Percentiles rank a stretch among this genome's conserved stretches.
These are phyloP conservation scores for Saccharomycopsis synnaedendra DNA, from an alignment of 805 yeast species.

Conservation along the genomic window DNA sequence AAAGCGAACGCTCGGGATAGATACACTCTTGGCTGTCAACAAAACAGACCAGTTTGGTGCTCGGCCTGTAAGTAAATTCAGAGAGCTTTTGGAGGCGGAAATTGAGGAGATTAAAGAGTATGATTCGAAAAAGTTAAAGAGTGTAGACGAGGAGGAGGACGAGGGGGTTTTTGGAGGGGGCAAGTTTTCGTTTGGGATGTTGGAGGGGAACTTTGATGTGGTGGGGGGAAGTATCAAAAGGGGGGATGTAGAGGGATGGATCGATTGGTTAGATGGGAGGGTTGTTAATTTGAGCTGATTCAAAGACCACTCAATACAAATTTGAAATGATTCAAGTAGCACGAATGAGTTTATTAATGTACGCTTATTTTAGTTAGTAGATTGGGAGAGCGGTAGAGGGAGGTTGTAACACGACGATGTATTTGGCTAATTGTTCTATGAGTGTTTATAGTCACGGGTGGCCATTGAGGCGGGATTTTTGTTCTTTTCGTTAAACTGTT, in stretches of 20 bases:
- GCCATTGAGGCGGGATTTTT: too few relatives aligned
- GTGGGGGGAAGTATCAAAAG: constrained; percentile 62
- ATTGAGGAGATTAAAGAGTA: constrained; percentile 31
- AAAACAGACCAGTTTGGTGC: constrained; percentile 80
- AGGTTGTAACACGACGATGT: too few relatives aligned
- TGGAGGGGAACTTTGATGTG: constrained; percentile 67
- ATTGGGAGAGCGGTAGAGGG: too few relatives aligned
- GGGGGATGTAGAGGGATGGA: constrained; percentile 47
- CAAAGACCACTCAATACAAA: too few relatives aligned
- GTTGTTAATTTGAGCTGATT: constrained; percentile 38
- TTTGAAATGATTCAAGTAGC: too few relatives aligned
- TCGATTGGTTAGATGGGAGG: constrained; percentile 68
- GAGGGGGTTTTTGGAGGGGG: constrained; percentile 29
- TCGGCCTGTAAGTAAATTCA: constrained; percentile 54
- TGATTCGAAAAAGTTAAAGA: constrained; percentile 20
- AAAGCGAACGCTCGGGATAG: constrained; percentile 48
- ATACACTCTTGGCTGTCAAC: constrained; percentile 69
- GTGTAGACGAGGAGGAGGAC: constrained; percentile 22
- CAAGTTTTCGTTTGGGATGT: constrained; percentile 49
- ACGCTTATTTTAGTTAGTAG: too few relatives aligned
- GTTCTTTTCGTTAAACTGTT: too few relatives aligned
- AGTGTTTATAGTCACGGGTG: too few relatives aligned
- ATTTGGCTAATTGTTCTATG: too few relatives aligned
- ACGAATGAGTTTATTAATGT: too few relatives aligned
- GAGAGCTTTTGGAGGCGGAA: constrained; percentile 41